A percentile compares a stretch with the other conserved stretches of the same genome.
Conservation (phyloP, 345 rosid genomes). For the Linum usitatissimum region DNA sequence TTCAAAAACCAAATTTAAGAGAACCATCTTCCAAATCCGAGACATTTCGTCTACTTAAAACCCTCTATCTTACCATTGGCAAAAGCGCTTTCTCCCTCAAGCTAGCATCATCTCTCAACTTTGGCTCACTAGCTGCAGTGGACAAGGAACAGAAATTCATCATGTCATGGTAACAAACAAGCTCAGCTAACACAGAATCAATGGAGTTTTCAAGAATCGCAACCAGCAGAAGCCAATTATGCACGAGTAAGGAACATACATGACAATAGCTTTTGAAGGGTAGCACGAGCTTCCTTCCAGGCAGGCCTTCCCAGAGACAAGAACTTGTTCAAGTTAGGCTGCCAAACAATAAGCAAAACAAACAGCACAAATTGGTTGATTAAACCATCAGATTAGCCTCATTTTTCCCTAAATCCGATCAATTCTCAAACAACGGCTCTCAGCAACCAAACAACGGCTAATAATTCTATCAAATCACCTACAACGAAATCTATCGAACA, state of each 20-base stretch:
- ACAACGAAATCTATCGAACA: too few relatives aligned
- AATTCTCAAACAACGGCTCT: neutral
- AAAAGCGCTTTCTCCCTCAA: slow-evolving; percentile 55
- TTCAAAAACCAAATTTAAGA: slow-evolving; percentile 5
- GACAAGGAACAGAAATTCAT: slow-evolving; percentile 11
- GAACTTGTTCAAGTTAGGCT: slow-evolving; percentile 72
- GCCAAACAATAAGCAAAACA: slow-evolving; percentile 14
- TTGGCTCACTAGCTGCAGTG: slow-evolving; percentile 56
- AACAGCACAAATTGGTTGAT: too few relatives aligned
- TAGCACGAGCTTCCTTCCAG: slow-evolving; percentile 91
- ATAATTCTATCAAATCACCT: neutral
- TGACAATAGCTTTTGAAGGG: slow-evolving; percentile 68
- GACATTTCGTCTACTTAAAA: neutral
- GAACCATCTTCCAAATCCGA: slow-evolving; percentile 4
- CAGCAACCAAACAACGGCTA: neutral
- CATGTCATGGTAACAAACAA: neutral
- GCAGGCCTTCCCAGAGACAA: slow-evolving; percentile 84
- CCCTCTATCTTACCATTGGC: slow-evolving; percentile 39
- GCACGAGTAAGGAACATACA: slow-evolving; percentile 45
- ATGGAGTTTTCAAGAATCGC: neutral
- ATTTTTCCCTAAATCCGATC: neutral
- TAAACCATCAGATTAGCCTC: too few relatives aligned
- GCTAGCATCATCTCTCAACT: slow-evolving; percentile 54
- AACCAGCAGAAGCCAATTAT: neutral
- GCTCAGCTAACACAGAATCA: neutral